Evolutionary conservation across 2,329 filamentous ascomycete species (phyloP), one percentile per base, ranked within the genome.

Genomic region (Cladosporium halotolerans): DNA sequence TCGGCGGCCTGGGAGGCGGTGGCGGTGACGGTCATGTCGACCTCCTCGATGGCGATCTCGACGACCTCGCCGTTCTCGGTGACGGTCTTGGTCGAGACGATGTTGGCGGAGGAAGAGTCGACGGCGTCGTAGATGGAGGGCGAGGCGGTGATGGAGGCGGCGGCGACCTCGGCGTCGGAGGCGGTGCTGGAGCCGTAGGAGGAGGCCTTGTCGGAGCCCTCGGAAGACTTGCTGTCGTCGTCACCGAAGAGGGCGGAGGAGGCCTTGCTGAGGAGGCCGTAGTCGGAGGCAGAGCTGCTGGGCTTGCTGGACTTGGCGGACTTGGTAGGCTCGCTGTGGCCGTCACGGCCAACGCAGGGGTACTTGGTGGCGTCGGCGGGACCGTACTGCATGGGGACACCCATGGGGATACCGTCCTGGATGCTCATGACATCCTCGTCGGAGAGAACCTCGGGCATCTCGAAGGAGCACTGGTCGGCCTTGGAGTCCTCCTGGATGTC

Each of bases 351-450:
- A 40, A 60, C 58, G 13, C 67, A 60, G 9, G 61, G 55, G 59
- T 68, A 70, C 36, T 55, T 54, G 46, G 64, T 65, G 16, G 75
- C 75, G 52, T 72, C 70, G 39, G 62, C 68, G 16, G 73, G 74
- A 19, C 75, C 74, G 53, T 67, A 66, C 61, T 76, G 73, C 45
- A 77, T 62, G n/a, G 72, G 71, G n/a, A 76, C 71, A 55, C 80
- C 77, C 41, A 89, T 88, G 4, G 89, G 89, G 16, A 95, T 79
- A 41, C 76, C 73, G 10, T 74, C 67, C 51, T 81, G 70, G 6
- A 79, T 74, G 9, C 81, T 79, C 2, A 68, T 61, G 47, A 81
- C 78, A 62, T 89, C 72, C 56, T 95, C 89, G 8, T 73, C 58
- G 1, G 68, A 64, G 16, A 93, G 68, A 0, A 65, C 60, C 0